Evolutionary conservation across 73 alveolate genomes (phyloP).

Genomic region (Stentor coeruleus): DNA sequence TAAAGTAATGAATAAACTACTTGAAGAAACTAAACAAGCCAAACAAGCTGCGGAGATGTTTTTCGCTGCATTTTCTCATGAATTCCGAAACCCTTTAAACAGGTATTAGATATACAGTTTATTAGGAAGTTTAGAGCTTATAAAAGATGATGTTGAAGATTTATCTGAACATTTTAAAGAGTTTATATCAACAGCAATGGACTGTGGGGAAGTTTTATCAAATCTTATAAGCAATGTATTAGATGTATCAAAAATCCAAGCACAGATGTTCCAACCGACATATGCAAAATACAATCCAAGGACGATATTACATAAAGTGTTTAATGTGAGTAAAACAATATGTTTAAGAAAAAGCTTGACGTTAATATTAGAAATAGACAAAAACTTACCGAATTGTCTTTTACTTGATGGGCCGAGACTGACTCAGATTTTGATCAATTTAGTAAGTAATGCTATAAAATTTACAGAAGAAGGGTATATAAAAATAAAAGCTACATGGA

Average conservation of each 20-base stretch:
- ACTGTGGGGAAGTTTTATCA: constrained; percentile 37
- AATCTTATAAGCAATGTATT: constrained; percentile 44
- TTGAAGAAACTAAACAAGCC: constrained; percentile 3
- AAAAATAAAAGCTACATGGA: constrained; percentile 17
- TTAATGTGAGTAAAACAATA: not conserved
- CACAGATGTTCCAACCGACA: constrained; percentile 27
- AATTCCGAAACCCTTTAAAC: constrained; percentile 54
- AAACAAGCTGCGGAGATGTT: constrained; percentile 5
- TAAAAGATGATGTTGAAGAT: not conserved
- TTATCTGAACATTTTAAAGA: not conserved
- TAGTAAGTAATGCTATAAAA: constrained; percentile 48
- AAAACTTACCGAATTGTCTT: constrained; percentile 7
- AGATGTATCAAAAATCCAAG: constrained; percentile 41
- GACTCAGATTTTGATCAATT: constrained; percentile 41
- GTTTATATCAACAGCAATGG: constrained; percentile 19
- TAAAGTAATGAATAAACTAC: not conserved
- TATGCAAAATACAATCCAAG: not conserved
- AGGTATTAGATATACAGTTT: constrained; percentile 15
- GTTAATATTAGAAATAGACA: constrained; percentile 21
- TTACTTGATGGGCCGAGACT: constrained; percentile 32
- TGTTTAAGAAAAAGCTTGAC: constrained; percentile 28
- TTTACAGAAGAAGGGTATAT: constrained; percentile 44
- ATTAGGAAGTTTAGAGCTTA: constrained; percentile 31
- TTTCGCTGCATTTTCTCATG: constrained; percentile 57
- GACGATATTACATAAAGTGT: constrained; percentile 14